Percentiles rank a stretch among this genome's conserved stretches.
phyloP scores from a whole-genome alignment of 208 protist species.

The Trypanosoma avium region DNA sequence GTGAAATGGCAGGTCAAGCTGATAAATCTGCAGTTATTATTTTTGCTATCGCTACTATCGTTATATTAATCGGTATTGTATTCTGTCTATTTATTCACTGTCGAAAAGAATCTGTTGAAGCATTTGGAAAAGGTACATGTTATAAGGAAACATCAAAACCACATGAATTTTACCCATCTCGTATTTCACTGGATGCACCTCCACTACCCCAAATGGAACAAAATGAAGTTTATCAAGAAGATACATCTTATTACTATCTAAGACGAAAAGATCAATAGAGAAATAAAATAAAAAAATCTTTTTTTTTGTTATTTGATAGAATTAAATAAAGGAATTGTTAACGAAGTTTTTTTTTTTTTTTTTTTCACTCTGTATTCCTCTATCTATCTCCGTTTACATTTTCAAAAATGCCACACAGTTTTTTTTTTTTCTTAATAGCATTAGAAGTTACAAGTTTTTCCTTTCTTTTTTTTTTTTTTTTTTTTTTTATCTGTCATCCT shows the following conservation, averaged over 20 bases:
- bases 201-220: constrained; percentile 4
- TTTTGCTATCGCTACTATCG: background rate
- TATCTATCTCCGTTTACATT: no score
- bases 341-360: no score
- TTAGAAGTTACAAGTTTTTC: background rate
- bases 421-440: background rate
- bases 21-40: constrained; percentile 12
- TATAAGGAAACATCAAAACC: background rate
- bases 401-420: no score
- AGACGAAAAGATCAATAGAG: no score
- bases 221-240: background rate
- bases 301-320: no score
- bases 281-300: no score
- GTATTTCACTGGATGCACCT: background rate
- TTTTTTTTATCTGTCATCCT: background rate
- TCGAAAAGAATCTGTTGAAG: background rate
- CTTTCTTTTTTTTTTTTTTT: constrained; percentile 6
- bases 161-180: background rate
- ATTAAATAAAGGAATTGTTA: no score
- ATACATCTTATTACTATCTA: no score
- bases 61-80: background rate
- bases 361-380: no score
- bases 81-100: background rate
- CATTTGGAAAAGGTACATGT: background rate
- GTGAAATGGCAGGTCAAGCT: constrained; percentile 1